phyloP scores from a whole-genome alignment of 495 filamentous ascomycete species.

The Lichenothelia convexa region DNA sequence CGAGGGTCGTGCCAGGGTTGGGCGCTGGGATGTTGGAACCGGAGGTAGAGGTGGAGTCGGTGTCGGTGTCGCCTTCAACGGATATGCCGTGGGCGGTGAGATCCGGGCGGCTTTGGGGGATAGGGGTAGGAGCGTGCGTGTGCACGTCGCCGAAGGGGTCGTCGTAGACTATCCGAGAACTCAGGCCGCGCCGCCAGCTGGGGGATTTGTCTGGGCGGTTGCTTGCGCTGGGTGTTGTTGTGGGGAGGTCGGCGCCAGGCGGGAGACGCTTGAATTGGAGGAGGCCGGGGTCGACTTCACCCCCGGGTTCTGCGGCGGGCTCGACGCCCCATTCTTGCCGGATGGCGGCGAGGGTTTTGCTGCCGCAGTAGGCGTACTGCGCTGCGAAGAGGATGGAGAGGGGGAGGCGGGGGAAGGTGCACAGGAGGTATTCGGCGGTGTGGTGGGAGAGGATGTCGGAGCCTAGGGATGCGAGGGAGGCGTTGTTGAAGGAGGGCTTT shows the following conservation, averaged over 20 bases:
- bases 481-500: constrained; percentile 59
- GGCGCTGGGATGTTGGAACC: constrained; percentile 5
- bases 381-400: constrained; percentile 65
- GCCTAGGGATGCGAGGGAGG: constrained; percentile 64
- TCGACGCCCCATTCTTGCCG: constrained; percentile 82
- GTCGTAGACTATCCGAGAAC: constrained; percentile 53
- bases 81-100: background rate
- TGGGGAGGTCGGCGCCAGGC: constrained; percentile 33
- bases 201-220: constrained; percentile 27
- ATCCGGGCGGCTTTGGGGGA: background rate
- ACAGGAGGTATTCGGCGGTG: constrained; percentile 69
- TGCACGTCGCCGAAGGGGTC: constrained; percentile 56
- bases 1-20: constrained; percentile 13
- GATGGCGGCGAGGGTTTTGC: constrained; percentile 47
- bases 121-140: background rate
- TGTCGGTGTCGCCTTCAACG: background rate
- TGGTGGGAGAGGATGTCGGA: constrained; percentile 69
- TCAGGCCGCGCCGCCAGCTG: constrained; percentile 52
- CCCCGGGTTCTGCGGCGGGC: constrained; percentile 58
- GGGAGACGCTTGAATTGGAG: constrained; percentile 55
- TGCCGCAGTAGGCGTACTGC: constrained; percentile 64
- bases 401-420: constrained; percentile 75
- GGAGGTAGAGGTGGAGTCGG: too few relatives aligned
- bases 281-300: constrained; percentile 83
- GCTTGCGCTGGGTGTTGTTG: constrained; percentile 13